Evolutionary conservation across 805 yeast species (phyloP), one percentile per base, ranked within the genome.

Genomic region (Priceomyces haplophilus): DNA sequence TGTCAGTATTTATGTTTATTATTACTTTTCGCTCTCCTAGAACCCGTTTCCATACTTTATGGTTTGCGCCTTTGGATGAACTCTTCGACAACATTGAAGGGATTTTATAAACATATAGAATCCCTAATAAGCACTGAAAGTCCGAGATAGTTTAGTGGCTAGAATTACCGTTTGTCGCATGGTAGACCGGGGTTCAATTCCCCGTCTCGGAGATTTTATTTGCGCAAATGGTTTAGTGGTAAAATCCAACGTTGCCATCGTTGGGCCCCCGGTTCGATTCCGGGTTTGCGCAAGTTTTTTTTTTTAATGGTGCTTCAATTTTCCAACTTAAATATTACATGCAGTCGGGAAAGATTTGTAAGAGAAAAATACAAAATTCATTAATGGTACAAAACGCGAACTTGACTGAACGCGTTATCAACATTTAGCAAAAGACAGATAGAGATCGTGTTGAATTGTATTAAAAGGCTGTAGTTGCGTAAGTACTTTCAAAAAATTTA

Each of bases 121-220:
- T n/a, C n/a, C n/a, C n/a, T n/a, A n/a, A n/a, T n/a, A n/a, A n/a
- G n/a, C n/a, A n/a, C n/a, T n/a, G 35, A 37, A 35, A 20, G 18
- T 46, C 49, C 49, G 47, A 43, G 49, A 46, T 45, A 45, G 48
- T 45, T 41, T 45, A 45, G 48, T 46, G 49, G 46, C 49, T 46
- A 45, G 47, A 44, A 44, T 44, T 44, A 44, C 47, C 47, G 47
- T 41, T 44, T 44, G 47, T 44, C 47, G 47, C 47, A 41, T 45
- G 48, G 48, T 45, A 45, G 48, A 45, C 48, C 48, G 48, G 48
- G 48, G 48, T 45, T 45, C 48, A 45, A 45, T 45, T 45, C 48
- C 48, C 48, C 48, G 45, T 45, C 45, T 41, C 48, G 48, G 45
- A 45, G 48, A 35, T 13, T 41, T 17, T 35, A 34, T 23, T 39